Conservation (phyloP, 306 rosid species). For the Morella rubra region DNA sequence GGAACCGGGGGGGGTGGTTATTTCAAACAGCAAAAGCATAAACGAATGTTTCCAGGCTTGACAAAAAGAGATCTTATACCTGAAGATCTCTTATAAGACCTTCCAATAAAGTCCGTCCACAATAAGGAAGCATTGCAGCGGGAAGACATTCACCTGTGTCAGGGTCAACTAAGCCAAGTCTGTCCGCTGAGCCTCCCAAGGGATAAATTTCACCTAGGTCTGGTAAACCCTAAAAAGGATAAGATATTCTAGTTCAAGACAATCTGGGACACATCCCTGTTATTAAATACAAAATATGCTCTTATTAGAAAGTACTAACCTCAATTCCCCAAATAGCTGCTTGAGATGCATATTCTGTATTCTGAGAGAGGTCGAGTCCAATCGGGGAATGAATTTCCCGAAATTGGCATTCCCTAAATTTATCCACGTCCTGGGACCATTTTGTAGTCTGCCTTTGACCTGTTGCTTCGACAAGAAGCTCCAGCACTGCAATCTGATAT, state of each 20-base stretch:
- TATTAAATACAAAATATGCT: constrained; percentile 7
- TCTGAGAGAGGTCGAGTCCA: constrained; percentile 73
- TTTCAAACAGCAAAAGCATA: constrained; percentile 22
- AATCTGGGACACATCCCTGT: constrained; percentile 19
- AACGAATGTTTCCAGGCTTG: constrained; percentile 20
- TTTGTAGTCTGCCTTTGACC: constrained; percentile 45
- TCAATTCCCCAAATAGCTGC: constrained; percentile 99
- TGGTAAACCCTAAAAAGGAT: constrained; percentile 85
- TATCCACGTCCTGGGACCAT: constrained; percentile 48
- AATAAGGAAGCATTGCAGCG: constrained; percentile 93
- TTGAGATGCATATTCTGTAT: constrained; percentile 83
- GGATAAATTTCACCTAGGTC: constrained; percentile 98
- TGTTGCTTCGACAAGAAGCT: constrained; percentile 56
- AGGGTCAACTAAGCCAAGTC: constrained; percentile 90
- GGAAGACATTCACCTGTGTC: constrained; percentile 92
- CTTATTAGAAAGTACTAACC: constrained; percentile 50
- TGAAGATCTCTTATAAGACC: constrained; percentile 96
- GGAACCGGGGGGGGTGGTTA: background rate
- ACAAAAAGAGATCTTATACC: constrained; percentile 57
- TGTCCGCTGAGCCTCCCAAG: constrained; percentile 95
- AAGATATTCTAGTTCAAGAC: constrained; percentile 45
- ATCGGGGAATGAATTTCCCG: constrained; percentile 72
- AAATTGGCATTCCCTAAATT: constrained; percentile 54
- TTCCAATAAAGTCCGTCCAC: constrained; percentile 97
- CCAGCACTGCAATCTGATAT: constrained; percentile 76